Evolutionary conservation across 441 rosid species (phyloP).

Genomic region (Gossypium lobatum): DNA sequence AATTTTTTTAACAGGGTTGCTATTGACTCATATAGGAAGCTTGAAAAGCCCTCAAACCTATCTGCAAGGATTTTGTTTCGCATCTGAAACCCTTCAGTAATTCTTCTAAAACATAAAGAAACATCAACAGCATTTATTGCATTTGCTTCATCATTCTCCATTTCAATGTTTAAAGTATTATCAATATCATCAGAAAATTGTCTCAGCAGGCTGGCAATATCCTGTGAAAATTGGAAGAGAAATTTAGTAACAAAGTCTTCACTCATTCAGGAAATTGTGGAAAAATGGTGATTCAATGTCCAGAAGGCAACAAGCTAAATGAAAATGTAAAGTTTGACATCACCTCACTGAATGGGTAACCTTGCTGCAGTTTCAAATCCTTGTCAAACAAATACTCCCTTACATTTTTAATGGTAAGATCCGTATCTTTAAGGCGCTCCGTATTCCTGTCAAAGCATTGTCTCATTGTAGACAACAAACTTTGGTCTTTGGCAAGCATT

Average conservation of each 20-base stretch:
- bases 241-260: constrained; percentile 1
- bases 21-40: constrained; percentile 41
- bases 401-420: constrained; percentile 45
- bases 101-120: constrained; percentile 43
- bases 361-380: constrained; percentile 30
- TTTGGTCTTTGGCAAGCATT: constrained; percentile 47
- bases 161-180: constrained; percentile 31
- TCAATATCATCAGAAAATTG: constrained; percentile 36
- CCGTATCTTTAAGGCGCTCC: constrained; percentile 51
- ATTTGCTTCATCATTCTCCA: constrained; percentile 26
- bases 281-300: constrained; percentile 7
- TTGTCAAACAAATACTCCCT: constrained; percentile 25
- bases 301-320: background rate
- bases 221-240: constrained; percentile 37
- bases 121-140: constrained; percentile 34
- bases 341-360: constrained; percentile 44
- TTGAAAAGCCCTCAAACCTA: constrained; percentile 44
- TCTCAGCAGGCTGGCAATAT: constrained; percentile 25
- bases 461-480: constrained; percentile 37
- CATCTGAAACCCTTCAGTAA: constrained; percentile 39
- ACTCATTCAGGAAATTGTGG: background rate
- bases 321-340: constrained; percentile 10
- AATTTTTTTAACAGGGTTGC: constrained; percentile 41
- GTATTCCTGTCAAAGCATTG: constrained; percentile 46
- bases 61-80: constrained; percentile 40